Percentiles rank a stretch among this genome's conserved stretches.
phyloP scores from a whole-genome alignment of 208 protist species.

The Perkinsela sp. region DNA sequence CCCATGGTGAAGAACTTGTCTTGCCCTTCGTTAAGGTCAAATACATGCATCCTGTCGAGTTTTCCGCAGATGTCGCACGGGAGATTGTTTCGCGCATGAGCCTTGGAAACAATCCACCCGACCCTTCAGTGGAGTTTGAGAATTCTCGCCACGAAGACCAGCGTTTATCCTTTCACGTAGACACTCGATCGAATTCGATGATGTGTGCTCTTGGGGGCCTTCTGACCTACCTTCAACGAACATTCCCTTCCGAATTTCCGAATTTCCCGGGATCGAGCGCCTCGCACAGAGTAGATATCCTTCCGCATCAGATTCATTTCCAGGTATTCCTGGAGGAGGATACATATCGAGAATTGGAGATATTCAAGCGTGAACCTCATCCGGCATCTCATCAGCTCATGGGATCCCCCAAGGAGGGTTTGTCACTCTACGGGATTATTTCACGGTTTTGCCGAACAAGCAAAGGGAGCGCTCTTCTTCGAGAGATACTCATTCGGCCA shows the following conservation, averaged over 20 bases:
- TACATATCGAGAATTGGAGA: slow-evolving; percentile 2
- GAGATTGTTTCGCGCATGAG: not conserved
- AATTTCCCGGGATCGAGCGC: not conserved
- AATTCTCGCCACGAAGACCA: not conserved
- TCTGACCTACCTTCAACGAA: not conserved
- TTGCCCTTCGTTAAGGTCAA: not conserved
- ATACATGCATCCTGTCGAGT: not conserved
- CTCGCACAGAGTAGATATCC: not conserved
- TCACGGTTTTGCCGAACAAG: slow-evolving; percentile 5
- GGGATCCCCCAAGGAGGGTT: slow-evolving; percentile 7
- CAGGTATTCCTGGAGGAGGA: not conserved
- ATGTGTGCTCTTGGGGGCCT: not conserved
- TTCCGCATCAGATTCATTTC: not conserved
- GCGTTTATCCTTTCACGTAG: not conserved
- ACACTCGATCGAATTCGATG: not conserved
- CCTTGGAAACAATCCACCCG: not conserved
- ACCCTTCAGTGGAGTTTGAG: not conserved
- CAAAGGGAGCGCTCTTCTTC: slow-evolving; percentile 2
- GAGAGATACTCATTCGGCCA: slow-evolving; percentile 6
- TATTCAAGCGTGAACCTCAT: slow-evolving; percentile 6
- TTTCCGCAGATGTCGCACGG: not conserved
- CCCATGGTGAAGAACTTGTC: no score
- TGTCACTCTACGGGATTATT: slow-evolving; percentile 8
- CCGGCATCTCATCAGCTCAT: slow-evolving; percentile 3
- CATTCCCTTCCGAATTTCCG: not conserved